Evolutionary conservation across 305 asterid species (phyloP).

Genomic region (Striga hermonthica): DNA sequence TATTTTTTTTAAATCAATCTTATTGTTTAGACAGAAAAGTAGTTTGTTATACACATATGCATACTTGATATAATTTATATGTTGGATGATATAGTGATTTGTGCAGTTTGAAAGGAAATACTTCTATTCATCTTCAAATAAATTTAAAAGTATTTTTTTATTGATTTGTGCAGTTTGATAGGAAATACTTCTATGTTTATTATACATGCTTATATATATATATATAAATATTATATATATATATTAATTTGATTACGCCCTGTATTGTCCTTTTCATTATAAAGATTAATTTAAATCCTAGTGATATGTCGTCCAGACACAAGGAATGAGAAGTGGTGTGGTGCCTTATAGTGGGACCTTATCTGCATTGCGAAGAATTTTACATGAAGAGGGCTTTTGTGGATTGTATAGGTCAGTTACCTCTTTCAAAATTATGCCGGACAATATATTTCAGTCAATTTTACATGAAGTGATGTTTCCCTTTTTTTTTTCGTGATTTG

Average conservation of each 20-base stretch:
- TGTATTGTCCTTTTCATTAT: no score
- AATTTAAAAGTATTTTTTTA: background rate
- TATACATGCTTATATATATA: no score
- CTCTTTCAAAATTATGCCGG: conserved; percentile 18
- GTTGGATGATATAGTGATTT: no score
- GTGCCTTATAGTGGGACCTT: conserved; percentile 72
- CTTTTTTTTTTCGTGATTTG: conserved; percentile 30
- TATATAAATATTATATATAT: no score
- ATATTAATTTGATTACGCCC: no score
- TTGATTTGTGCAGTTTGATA: no score
- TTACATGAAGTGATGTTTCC: conserved; percentile 23
- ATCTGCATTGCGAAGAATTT: conserved; percentile 74
- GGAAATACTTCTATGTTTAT: no score
- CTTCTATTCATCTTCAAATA: background rate
- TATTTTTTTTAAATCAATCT: no score
- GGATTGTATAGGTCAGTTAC: conserved; percentile 75
- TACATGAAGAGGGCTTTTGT: conserved; percentile 79
- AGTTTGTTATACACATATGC: no score
- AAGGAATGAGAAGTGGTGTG: conserved; percentile 64
- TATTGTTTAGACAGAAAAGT: no score
- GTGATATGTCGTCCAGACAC: conserved; percentile 53
- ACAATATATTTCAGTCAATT: background rate
- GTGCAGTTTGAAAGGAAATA: background rate
- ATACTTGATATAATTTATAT: no score
- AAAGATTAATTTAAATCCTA: background rate